Evolutionary conservation across 1,139 yeast genomes (phyloP), one percentile per base, ranked within the genome.

Genomic region (Debaryomyces udenii): DNA sequence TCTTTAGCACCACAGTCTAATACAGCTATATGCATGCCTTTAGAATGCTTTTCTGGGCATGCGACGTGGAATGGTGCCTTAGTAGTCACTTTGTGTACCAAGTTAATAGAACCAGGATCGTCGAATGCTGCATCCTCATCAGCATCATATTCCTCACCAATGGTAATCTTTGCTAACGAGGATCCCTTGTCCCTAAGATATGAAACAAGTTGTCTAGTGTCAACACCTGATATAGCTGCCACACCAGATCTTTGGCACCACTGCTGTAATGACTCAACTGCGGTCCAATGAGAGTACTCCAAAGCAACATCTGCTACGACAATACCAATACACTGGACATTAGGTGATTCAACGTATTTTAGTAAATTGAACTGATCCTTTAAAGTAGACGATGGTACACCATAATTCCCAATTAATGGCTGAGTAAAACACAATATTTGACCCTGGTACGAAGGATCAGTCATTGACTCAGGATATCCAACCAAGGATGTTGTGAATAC

Each of bases 1-100:
- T 93, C 98, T 76, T 93, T 93, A 52, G 94, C 98, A 60, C 99
- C 99, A 68, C 99, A 93, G 66, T 93, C 99, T 49, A 93, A 76
- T 32, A 93, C 91, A 9, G 98, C 97, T 51, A 93, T 82, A 62
- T 91, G 96, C 55, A 80, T 74, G 41, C 70, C 69, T 55, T 79
- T 78, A 45, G 77, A 71, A 54, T 74, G 68, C 41, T 78, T 72
- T 31, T 81, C 76, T 30, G 89, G 82, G 45, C 88, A 80, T 24
- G 83, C 70, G 37, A 93, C 78, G 57, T 89, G 96, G 81, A 87
- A 93, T 35, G 98, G 98, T 38, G 91, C 86, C 70, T 90, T 91
- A 44, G 99, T 93, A 40, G 96, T 84, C 10, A 93, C 99, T 66
- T 88, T 86, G 61, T 87, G 91, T 33, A 93, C 99, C 64, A 93